A percentile compares a stretch with the other conserved stretches of the same genome.
These are phyloP conservation scores for Plectosphaerella sp. DNA, from an alignment of 2,329 filamentous ascomycete genomes.

Conservation along the genomic window DNA sequence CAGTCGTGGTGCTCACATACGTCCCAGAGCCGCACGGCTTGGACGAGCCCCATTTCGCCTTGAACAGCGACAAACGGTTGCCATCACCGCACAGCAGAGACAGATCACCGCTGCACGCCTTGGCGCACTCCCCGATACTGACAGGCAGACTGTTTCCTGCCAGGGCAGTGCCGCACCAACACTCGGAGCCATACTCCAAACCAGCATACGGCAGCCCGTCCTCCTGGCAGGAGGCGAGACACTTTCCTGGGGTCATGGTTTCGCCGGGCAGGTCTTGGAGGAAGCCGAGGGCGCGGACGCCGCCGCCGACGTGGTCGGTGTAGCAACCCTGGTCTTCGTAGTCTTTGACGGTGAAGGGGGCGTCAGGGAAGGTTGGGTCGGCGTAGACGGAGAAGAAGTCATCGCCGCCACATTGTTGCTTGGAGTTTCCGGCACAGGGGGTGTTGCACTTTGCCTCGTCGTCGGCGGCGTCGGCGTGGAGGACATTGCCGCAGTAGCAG, in stretches of 20 bases:
- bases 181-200: conserved; percentile 35
- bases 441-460: conserved; percentile 51
- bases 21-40: conserved; percentile 39
- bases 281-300: conserved; percentile 41
- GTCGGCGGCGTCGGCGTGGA: conserved; percentile 44
- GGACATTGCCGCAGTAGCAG: conserved; percentile 49
- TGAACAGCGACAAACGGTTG: conserved; percentile 36
- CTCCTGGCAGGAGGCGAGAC: conserved; percentile 36
- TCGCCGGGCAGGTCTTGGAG: conserved; percentile 29
- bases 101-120: conserved; percentile 45
- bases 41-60: conserved; percentile 42
- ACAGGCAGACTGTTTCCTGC: conserved; percentile 38
- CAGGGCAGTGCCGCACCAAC: conserved; percentile 46
- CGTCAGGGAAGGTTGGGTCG: conserved; percentile 41
- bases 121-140: conserved; percentile 36
- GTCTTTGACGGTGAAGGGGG: conserved; percentile 39
- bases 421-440: conserved; percentile 41
- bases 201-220: conserved; percentile 44
- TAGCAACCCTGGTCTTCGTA: conserved; percentile 61
- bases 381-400: conserved; percentile 41
- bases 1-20: neutral
- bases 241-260: conserved; percentile 36
- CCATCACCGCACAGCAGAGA: conserved; percentile 37
- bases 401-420: conserved; percentile 41
- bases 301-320: conserved; percentile 33